Conservation (phyloP, 1,139 yeast genomes). For the Taphrina populina region DNA sequence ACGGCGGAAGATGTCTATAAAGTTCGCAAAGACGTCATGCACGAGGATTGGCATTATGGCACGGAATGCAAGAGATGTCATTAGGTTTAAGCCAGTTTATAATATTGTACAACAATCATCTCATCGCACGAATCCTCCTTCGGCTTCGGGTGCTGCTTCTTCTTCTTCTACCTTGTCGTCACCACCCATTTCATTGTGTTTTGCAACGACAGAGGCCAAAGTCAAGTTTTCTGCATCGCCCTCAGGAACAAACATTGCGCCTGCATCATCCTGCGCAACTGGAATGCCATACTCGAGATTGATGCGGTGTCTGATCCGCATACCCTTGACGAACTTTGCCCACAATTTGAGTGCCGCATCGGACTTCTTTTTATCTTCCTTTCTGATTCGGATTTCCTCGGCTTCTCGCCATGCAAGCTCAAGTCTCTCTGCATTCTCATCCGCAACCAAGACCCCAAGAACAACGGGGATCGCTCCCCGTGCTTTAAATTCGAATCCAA, state of each 20-base stretch:
- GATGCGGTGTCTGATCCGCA: slow-evolving; percentile 65
- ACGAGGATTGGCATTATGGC: slow-evolving; percentile 38
- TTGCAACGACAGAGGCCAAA: not conserved
- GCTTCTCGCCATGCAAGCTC: slow-evolving; percentile 56
- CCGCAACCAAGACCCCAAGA: slow-evolving; percentile 74
- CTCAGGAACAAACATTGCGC: slow-evolving; percentile 1
- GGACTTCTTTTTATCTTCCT: slow-evolving; percentile 51
- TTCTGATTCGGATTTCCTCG: slow-evolving; percentile 54
- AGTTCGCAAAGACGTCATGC: slow-evolving; percentile 36
- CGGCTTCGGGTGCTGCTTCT: not conserved
- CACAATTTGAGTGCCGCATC: slow-evolving; percentile 66
- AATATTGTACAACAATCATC: not conserved
- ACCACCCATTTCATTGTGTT: not conserved
- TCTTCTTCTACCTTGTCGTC: not conserved
- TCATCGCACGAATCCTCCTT: slow-evolving; percentile 8
- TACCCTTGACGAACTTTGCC: slow-evolving; percentile 68
- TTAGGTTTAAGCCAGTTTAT: not conserved
- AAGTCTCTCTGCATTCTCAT: slow-evolving; percentile 67
- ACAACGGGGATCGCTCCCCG: slow-evolving; percentile 60
- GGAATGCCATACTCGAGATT: slow-evolving; percentile 35
- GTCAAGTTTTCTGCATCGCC: not conserved
- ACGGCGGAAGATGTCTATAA: slow-evolving; percentile 38
- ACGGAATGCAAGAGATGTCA: slow-evolving; percentile 1
- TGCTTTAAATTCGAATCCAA: slow-evolving; percentile 69
- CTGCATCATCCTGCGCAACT: not conserved